A percentile compares a stretch with the other conserved stretches of the same genome.
Evolutionary conservation across 1,284 basidiomycete genomes (phyloP).

Genomic region (Mrakiaceae sp.): DNA sequence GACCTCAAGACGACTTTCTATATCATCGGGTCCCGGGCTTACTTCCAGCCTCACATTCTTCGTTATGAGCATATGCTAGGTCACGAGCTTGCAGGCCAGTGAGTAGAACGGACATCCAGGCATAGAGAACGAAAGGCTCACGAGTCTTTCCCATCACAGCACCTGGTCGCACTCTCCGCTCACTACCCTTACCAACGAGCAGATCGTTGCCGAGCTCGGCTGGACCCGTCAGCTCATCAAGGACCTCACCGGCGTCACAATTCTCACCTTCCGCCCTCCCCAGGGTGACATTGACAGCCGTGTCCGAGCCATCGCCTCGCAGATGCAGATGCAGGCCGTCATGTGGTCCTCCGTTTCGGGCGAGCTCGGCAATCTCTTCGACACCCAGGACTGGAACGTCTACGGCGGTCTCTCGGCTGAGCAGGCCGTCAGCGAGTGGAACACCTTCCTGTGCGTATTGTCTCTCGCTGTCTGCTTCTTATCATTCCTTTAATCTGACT

Average conservation of each 20-base stretch:
- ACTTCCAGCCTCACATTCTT: conserved; percentile 15
- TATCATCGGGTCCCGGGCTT: conserved; percentile 41
- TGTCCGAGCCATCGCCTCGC: conserved; percentile 40
- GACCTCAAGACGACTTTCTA: conserved; percentile 47
- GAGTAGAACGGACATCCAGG: background rate
- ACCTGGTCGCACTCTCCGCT: conserved; percentile 26
- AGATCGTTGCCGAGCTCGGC: conserved; percentile 46
- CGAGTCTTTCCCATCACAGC: conserved; percentile 20
- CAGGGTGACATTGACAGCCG: conserved; percentile 36
- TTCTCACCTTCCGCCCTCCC: conserved; percentile 13
- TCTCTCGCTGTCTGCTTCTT: background rate
- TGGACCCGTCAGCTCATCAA: conserved; percentile 37
- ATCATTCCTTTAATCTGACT: background rate
- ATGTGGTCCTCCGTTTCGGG: conserved; percentile 34
- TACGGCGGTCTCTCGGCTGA: conserved; percentile 54
- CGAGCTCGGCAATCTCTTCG: conserved; percentile 43
- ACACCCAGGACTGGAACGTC: conserved; percentile 75
- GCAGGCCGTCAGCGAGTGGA: conserved; percentile 43
- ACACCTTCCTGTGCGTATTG: conserved; percentile 29
- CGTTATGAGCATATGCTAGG: conserved; percentile 24
- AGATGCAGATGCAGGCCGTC: conserved; percentile 32
- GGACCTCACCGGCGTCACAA: conserved; percentile 33
- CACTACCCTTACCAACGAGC: conserved; percentile 42
- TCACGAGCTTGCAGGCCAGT: conserved; percentile 23
- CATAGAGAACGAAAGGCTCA: conserved; percentile 21